Percentiles rank a stretch among this genome's conserved stretches.
Evolutionary conservation across 2,329 filamentous ascomycete genomes (phyloP).

Genomic region (Botrytis fragariae): DNA sequence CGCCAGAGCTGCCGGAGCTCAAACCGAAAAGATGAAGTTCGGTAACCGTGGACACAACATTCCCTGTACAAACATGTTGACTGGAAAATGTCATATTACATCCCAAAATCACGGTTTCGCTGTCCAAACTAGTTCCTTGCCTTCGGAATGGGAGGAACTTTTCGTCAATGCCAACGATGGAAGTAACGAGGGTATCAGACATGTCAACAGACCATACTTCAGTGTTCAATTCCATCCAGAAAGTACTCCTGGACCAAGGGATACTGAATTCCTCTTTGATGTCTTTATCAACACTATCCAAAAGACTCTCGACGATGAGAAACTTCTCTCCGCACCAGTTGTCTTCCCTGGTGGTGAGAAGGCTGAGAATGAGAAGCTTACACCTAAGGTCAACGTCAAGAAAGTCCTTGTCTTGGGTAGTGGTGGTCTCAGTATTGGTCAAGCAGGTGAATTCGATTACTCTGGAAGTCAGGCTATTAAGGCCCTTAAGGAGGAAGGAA

Average conservation of each 20-base stretch:
- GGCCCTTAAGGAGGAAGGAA: conserved; percentile 91
- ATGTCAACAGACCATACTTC: conserved; percentile 83
- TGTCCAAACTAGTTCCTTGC: conserved; percentile 75
- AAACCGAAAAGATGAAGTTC: conserved; percentile 96
- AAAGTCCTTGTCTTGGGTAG: conserved; percentile 96
- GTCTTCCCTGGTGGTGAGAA: conserved; percentile 81
- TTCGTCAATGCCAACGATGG: conserved; percentile 98
- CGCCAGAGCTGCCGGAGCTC: conserved; percentile 80
- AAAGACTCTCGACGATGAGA: conserved; percentile 64
- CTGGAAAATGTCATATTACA: conserved; percentile 96
- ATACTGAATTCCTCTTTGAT: conserved; percentile 96
- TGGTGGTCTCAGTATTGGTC: conserved; percentile 93
- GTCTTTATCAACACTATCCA: conserved; percentile 88
- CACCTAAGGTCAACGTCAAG: conserved; percentile 87
- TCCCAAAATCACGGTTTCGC: conserved; percentile 98
- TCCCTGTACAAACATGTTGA: conserved; percentile 92
- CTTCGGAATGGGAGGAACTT: conserved; percentile 82
- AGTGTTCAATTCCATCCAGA: conserved; percentile 99
- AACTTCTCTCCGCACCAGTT: conserved; percentile 69
- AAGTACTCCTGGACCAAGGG: conserved; percentile 89
- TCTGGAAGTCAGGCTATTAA: conserved; percentile 94
- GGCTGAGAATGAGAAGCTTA: conserved; percentile 71
- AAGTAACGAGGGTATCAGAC: conserved; percentile 96
- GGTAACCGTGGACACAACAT: conserved; percentile 99
- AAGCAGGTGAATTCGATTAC: conserved; percentile 98